A percentile compares a stretch with the other conserved stretches of the same genome.
Evolutionary conservation across 768 basidiomycete genomes (phyloP).

Genomic region (Exsudoporus frostii): DNA sequence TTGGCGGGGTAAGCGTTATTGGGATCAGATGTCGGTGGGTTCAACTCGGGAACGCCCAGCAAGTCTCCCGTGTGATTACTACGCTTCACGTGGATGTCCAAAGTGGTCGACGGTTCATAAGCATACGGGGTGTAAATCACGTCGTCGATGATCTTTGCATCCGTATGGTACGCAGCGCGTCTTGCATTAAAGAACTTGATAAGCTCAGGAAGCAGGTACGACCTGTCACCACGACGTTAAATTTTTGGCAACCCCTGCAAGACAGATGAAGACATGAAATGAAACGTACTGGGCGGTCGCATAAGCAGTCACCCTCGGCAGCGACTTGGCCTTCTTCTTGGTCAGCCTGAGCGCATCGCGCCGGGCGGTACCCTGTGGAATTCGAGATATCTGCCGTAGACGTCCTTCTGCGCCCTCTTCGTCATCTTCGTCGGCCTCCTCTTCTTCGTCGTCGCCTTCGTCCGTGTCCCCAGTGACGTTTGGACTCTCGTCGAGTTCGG

Average conservation of each 20-base stretch:
- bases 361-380: conserved; percentile 91
- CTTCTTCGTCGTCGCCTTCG: conserved; percentile 64
- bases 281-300: conserved; percentile 77
- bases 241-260: not conserved
- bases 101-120: conserved; percentile 52
- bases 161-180: conserved; percentile 77
- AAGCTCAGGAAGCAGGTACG: conserved; percentile 84
- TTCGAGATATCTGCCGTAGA: conserved; percentile 73
- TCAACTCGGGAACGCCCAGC: conserved; percentile 73
- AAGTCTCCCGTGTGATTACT: conserved; percentile 58
- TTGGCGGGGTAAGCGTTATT: conserved; percentile 35
- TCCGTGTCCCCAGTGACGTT: conserved; percentile 62
- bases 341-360: conserved; percentile 87
- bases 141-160: conserved; percentile 87
- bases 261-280: no score
- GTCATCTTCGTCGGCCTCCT: conserved; percentile 48
- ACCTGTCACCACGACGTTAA: conserved; percentile 42
- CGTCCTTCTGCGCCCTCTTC: conserved; percentile 58
- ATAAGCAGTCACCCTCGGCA: conserved; percentile 95
- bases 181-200: conserved; percentile 89
- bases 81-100: conserved; percentile 30
- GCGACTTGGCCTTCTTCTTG: conserved; percentile 89
- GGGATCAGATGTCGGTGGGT: conserved; percentile 24
- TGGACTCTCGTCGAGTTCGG: conserved; percentile 40
- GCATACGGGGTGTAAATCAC: conserved; percentile 92